Evolutionary conservation across 148 eudicot genomes (phyloP), one percentile per base, ranked within the genome.

Genomic region (Fallopia convolvulus): DNA sequence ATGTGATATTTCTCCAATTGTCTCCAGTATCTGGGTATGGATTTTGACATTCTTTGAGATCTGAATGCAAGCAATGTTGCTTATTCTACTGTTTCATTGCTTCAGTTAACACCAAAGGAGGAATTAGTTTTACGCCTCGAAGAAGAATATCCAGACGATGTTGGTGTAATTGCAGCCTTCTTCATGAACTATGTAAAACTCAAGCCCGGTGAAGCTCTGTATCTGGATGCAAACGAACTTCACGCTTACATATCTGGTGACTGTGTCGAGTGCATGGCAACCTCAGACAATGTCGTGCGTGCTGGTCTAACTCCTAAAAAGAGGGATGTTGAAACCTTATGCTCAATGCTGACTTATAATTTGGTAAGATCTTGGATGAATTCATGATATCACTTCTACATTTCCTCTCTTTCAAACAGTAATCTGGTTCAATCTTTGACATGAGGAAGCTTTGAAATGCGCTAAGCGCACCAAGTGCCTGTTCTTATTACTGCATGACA

Each of bases 321-420:
- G 73, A 79, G 89, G 63, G 99, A 95, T 85, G 93, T 91, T 41
- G 78, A 77, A 66, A 86, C 87, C 49, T 87, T 95, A 12, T 95
- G 99, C 82, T 88, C 92, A 23, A 91, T 95, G 99, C 97, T 95
- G 79, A 92, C 97, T 9, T 95, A 95, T 86, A 95, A 91, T 85
- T 97, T 88, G 97, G 99, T 95, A 84, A 18, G 12, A 52, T 81
- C 76, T 70, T 20, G 26, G 58, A 40, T 26, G 0, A 74, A 21
- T 49, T 20, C 61, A 1, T 55, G 21, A 55, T 18, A 55, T 55
- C 18, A 55, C 8, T 10, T 48, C 50, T 47, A 13, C 12, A 13
- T 48, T 48, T 18, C 18, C 20, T 50, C 20, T 50, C 46, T 42
- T 42, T 8, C 10, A 42, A 42, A 42, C 6, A 42, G 10, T 6